Base-by-base conservation (phyloP, 2,329 filamentous ascomycete species). In the Penicillium corylophilum region DNA sequence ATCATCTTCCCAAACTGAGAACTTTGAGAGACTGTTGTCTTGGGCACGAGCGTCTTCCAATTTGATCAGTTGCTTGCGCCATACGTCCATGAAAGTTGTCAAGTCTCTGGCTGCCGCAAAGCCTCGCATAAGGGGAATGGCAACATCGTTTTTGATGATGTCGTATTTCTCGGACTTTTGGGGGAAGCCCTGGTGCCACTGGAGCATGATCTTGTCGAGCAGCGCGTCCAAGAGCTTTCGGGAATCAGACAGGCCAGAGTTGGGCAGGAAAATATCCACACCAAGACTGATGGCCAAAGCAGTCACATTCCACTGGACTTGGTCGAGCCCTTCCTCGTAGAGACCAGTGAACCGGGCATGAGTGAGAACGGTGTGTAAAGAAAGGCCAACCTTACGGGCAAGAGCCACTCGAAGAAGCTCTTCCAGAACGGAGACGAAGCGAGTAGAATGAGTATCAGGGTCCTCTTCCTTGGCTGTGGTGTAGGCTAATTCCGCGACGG, bases 1-100 rank as follows among this genome's bases (percentile, higher is more conserved):
- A 45, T 77, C 72, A 50, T 77, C 73, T 56, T 77, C 75, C 75
- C 75, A 78, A 3, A 76, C 64, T 6, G 71, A 71, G 50, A 70
- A 70, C 5, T 50, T 38, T 39, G 56, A 50, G 23, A 68, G 42
- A 23, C 48, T 60, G 29, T 44, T 42, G 33, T 66, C 56, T 43
- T 55, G 44, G 12, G 50, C 56, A 48, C 70, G 69, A 38, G 64
- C 56, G 59, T 66, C 54, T 53, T 76, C 71, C 10, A 74, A 54
- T 7, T 63, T 54, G n/a, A 63, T 53, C 13, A 77, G 61, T 48
- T 74, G 70, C 18, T 69, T 63, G 29, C 68, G 63, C 75, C 75
- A 77, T 8, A 71, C 51, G 50, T 68, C 56, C 54, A 74, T 62
- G 49, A 77, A 76, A 7, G 64, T 65, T 8, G 64, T 53, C 35